Conservation (phyloP, 2,329 filamentous ascomycete genomes). For the Penicillium sclerotigenum region DNA sequence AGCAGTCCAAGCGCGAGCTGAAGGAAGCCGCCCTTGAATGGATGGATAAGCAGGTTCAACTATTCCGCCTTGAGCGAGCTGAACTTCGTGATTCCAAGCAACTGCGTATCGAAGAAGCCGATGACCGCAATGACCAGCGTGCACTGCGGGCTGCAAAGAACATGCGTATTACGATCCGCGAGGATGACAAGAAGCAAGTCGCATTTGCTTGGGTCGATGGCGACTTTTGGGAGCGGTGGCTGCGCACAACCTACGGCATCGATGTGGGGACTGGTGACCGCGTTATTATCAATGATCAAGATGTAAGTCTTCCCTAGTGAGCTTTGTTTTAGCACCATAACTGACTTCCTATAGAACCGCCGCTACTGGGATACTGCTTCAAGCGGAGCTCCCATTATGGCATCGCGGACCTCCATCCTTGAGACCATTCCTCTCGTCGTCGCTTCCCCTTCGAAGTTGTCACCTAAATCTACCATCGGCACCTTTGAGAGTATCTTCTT, state of each 20-base stretch:
- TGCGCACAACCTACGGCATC: slow-evolving; percentile 90
- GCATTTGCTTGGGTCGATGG: slow-evolving; percentile 97
- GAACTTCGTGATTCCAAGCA: slow-evolving; percentile 94
- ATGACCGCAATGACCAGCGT: slow-evolving; percentile 86
- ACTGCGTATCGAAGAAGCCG: slow-evolving; percentile 89
- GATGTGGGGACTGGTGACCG: slow-evolving; percentile 81
- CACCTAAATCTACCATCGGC: slow-evolving; percentile 50
- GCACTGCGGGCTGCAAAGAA: slow-evolving; percentile 83
- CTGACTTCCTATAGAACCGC: slow-evolving; percentile 62
- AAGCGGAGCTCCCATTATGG: slow-evolving; percentile 84
- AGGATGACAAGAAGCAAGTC: slow-evolving; percentile 81
- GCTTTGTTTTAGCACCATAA: slow-evolving; percentile 1
- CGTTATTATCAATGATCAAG: slow-evolving; percentile 95
- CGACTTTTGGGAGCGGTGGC: slow-evolving; percentile 95
- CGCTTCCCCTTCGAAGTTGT: slow-evolving; percentile 47
- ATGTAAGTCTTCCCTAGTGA: slow-evolving; percentile 59
- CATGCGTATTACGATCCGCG: slow-evolving; percentile 87
- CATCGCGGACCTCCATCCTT: slow-evolving; percentile 84
- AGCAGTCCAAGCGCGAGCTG: slow-evolving; percentile 76
- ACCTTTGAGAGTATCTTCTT: slow-evolving; percentile 48
- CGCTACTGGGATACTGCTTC: slow-evolving; percentile 92
- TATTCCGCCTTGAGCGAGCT: slow-evolving; percentile 89
- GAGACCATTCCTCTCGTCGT: slow-evolving; percentile 65
- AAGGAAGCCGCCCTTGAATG: slow-evolving; percentile 95
- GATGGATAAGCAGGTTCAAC: slow-evolving; percentile 93